Base-by-base conservation (phyloP, 495 filamentous ascomycete species). In the Thozetella sp. region DNA sequence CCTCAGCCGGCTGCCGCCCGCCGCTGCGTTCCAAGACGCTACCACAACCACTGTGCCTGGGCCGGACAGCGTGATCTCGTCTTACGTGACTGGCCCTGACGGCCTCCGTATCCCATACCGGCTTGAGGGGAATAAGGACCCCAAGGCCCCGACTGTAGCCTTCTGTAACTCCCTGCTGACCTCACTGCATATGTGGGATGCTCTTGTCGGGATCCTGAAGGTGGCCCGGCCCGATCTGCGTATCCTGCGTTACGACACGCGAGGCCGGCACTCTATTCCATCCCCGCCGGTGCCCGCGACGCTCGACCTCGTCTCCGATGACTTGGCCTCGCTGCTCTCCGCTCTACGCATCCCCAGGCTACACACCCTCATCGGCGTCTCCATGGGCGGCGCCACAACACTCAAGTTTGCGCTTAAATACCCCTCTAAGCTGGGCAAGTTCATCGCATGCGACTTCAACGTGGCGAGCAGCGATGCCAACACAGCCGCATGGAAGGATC, bases 391-490 rank as follows among this genome's bases (percentile, higher is more conserved):
- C 46, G 88, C 88, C 13, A 93, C 90, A 2, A 79, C 86, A 0
- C 79, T 95, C 48, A 88, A 89, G 62, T 85, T 87, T 53, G 86
- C 89, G 1, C 80, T 93, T 22, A 82, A 80, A 23, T 82, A 91
- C 64, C 89, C 90, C 0, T 60, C 73, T 0, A 75, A 81, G 34
- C 66, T 93, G 3, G 75, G 58, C 17, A 76, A 75, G 6, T 90
- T 93, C 72, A 76, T 93, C 34, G 80, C 88, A 11, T 93, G 91
- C 74, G 91, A 93, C 72, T 93, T 91, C 65, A 92, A 90, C 70
- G 82, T 83, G 4, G 79, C 84, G 9, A 82, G 83, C 0, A 87
- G 87, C 46, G 76, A 86, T 27, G 86, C 86, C 20, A 93, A 93
- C 74, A 83, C 83, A 6, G 83, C 83, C 51, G 89, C 89, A 1